A percentile compares a stretch with the other conserved stretches of the same genome.
These are phyloP conservation scores for Talaromyces verruculosus DNA, from an alignment of 2,329 filamentous ascomycete species.

Conservation along the genomic window DNA sequence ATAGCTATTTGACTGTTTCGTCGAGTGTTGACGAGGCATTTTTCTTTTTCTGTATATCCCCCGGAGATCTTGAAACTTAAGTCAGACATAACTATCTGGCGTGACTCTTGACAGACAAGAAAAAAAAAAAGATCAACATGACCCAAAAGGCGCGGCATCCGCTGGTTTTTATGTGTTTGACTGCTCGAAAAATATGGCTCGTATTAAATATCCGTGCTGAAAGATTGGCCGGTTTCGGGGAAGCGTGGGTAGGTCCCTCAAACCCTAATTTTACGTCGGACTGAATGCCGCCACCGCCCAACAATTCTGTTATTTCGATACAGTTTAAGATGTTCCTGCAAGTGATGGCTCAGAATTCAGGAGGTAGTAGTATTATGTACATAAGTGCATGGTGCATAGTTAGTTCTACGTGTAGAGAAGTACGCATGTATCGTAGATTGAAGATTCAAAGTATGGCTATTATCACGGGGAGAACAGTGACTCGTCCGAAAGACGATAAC, in stretches of 20 bases:
- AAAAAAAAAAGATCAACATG: slow-evolving; percentile 4
- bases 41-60: background rate
- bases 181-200: background rate
- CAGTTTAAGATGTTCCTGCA: background rate
- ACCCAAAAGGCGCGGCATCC: slow-evolving; percentile 11
- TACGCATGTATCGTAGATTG: background rate
- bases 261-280: slow-evolving; percentile 3
- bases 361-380: background rate
- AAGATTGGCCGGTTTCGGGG: slow-evolving; percentile 18
- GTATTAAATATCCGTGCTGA: slow-evolving; percentile 11
- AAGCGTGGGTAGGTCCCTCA: slow-evolving; percentile 1
- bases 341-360: background rate
- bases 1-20: background rate
- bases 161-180: background rate
- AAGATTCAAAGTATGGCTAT: background rate
- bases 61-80: background rate
- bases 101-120: background rate
- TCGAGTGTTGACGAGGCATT: background rate
- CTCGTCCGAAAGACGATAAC: slow-evolving; percentile 5
- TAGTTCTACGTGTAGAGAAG: background rate
- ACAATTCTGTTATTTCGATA: background rate
- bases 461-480: slow-evolving; percentile 12
- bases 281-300: background rate
- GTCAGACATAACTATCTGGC: background rate
- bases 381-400: background rate